Percentiles rank a stretch among this genome's conserved stretches.
Evolutionary conservation across 495 filamentous ascomycete species (phyloP).

Genomic region (Aspergillus carlsbadensis): DNA sequence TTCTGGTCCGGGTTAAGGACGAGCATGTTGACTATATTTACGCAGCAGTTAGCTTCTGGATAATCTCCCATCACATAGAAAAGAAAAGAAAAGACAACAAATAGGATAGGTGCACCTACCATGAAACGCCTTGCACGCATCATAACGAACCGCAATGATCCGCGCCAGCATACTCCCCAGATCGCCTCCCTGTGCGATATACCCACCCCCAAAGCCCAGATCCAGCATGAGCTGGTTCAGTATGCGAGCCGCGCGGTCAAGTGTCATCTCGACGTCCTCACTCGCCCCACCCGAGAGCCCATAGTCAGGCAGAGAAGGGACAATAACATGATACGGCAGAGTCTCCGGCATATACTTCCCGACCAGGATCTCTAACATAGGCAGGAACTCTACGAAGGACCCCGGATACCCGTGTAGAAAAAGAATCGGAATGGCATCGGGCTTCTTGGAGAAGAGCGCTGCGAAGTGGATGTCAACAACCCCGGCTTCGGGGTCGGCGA

Average conservation of each 20-base stretch:
- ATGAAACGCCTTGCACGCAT: conserved; percentile 44
- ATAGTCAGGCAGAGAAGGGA: conserved; percentile 64
- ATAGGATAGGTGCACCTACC: too few species aligned
- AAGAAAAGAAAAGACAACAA: too few species aligned
- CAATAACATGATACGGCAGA: conserved; percentile 64
- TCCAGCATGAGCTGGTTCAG: conserved; percentile 58
- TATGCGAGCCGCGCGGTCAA: conserved; percentile 43
- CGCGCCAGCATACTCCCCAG: conserved; percentile 54
- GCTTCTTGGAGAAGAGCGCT: conserved; percentile 57
- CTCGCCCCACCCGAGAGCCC: conserved; percentile 54
- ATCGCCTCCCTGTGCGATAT: conserved; percentile 67
- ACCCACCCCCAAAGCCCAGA: conserved; percentile 57
- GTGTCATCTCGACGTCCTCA: conserved; percentile 45
- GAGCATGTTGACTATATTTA: conserved; percentile 38
- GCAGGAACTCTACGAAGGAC: conserved; percentile 29
- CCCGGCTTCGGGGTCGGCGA: conserved; percentile 34
- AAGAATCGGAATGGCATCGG: conserved; percentile 59
- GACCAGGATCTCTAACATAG: conserved; percentile 40
- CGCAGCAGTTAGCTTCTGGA: conserved; percentile 21
- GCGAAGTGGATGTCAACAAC: conserved; percentile 57
- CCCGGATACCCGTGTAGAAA: conserved; percentile 62
- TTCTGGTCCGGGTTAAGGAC: conserved; percentile 54
- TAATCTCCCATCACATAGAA: too few species aligned
- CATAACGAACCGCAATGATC: conserved; percentile 36
- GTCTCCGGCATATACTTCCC: conserved; percentile 52